Conservation (phyloP, 306 rosid genomes). For the Sphenostylis stenocarpa region DNA sequence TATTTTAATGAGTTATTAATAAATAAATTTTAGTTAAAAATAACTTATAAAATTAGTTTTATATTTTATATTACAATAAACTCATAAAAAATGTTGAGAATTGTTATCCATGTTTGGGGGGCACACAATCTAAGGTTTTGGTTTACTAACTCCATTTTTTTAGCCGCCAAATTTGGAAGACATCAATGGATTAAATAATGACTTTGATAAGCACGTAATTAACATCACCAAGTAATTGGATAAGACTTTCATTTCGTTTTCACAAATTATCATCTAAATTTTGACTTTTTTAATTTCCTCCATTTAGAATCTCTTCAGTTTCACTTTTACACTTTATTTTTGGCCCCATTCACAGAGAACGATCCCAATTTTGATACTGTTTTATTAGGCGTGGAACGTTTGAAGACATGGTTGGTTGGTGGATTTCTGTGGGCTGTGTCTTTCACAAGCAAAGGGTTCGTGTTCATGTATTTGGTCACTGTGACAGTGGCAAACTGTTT, state of each 20-base stretch:
- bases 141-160: background rate
- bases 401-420: constrained; percentile 17
- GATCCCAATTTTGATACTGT: constrained; percentile 2
- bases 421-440: constrained; percentile 31
- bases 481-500: background rate
- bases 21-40: no score
- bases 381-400: constrained; percentile 29
- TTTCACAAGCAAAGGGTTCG: background rate
- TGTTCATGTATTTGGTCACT: background rate
- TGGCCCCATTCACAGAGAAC: background rate
- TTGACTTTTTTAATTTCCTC: background rate
- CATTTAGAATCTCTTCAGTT: background rate
- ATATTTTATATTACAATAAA: no score
- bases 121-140: background rate
- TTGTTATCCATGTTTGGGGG: background rate
- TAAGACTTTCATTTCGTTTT: constrained; percentile 22
- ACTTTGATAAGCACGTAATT: constrained; percentile 28
- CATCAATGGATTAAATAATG: background rate
- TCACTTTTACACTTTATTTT: constrained; percentile 8
- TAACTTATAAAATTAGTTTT: no score
- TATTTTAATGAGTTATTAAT: no score
- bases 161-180: constrained; percentile 23
- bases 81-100: background rate
- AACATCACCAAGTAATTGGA: constrained; percentile 10
- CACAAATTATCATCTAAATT: background rate